phyloP scores from a whole-genome alignment of 176 grass and related monocot genomes.

The Tuctoria greenei region DNA sequence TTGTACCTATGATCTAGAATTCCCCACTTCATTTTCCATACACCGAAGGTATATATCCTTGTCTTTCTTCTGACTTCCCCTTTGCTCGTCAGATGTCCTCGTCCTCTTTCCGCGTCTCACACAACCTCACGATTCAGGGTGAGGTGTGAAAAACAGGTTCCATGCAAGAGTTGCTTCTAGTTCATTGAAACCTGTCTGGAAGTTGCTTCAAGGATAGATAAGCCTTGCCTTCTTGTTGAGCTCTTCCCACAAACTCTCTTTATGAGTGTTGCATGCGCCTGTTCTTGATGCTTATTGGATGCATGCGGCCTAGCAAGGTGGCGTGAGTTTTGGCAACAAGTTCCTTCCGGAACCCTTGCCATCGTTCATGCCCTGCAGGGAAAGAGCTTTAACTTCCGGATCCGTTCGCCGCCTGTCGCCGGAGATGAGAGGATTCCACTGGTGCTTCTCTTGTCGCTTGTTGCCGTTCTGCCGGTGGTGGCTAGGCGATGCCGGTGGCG shows the following conservation, averaged over 20 bases:
- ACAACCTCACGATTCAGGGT: constrained; percentile 29
- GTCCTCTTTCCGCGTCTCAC: neutral
- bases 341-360: constrained; percentile 1
- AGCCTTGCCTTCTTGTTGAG: neutral
- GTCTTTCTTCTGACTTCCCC: constrained; percentile 49
- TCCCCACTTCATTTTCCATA: no score
- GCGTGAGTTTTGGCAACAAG: no score
- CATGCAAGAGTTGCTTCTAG: neutral
- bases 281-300: constrained; percentile 28
- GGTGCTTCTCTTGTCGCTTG: constrained; percentile 19
- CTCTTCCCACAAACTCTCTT: neutral
- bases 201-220: neutral
- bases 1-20: no score
- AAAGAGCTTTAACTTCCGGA: constrained; percentile 30
- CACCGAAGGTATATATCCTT: no score
- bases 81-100: neutral
- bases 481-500: no score
- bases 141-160: neutral
- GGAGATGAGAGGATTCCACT: constrained; percentile 45
- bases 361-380: constrained; percentile 36
- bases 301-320: constrained; percentile 7
- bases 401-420: no score
- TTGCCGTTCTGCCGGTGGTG: constrained; percentile 31
- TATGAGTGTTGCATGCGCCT: neutral
- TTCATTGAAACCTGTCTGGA: constrained; percentile 5